Conservation (phyloP, 2,329 filamentous ascomycete genomes). For the Grosmannia serpens region DNA sequence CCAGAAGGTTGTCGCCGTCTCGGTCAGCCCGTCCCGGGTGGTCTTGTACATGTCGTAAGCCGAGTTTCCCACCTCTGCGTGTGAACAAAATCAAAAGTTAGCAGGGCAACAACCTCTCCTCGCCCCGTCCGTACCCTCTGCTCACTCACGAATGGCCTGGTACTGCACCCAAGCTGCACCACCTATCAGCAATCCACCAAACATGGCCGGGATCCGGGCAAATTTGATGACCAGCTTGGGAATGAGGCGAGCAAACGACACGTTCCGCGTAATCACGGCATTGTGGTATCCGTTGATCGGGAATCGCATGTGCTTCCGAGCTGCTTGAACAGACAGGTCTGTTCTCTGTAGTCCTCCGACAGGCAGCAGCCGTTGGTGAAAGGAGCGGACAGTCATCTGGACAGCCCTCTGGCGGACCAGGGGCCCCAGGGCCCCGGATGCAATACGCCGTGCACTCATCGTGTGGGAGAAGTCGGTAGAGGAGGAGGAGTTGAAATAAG, state of each 20-base stretch:
- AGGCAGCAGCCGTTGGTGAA: constrained; percentile 48
- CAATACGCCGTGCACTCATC: constrained; percentile 66
- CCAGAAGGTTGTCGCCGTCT: constrained; percentile 58
- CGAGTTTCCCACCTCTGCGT: constrained; percentile 60
- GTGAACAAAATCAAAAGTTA: constrained; percentile 2
- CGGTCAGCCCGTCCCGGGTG: constrained; percentile 60
- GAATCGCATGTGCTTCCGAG: constrained; percentile 61
- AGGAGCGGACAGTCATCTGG: constrained; percentile 42
- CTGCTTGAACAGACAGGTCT: constrained; percentile 45
- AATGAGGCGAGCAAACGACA: constrained; percentile 54
- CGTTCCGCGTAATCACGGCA: constrained; percentile 51
- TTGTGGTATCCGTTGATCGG: constrained; percentile 78
- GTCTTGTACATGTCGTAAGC: constrained; percentile 63
- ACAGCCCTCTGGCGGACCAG: constrained; percentile 49
- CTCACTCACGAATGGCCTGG: constrained; percentile 69
- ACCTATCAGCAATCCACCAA: constrained; percentile 78
- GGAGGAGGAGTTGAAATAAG: neutral
- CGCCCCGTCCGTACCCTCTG: neutral
- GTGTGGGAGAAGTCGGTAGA: constrained; percentile 15
- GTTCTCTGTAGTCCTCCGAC: constrained; percentile 58
- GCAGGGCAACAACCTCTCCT: neutral
- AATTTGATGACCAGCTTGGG: constrained; percentile 90
- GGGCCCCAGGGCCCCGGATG: constrained; percentile 54
- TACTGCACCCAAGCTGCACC: constrained; percentile 91
- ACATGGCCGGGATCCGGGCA: constrained; percentile 75